Conservation (phyloP, 2,329 filamentous ascomycete species). For the Nannizziopsis arthrosporioides region DNA sequence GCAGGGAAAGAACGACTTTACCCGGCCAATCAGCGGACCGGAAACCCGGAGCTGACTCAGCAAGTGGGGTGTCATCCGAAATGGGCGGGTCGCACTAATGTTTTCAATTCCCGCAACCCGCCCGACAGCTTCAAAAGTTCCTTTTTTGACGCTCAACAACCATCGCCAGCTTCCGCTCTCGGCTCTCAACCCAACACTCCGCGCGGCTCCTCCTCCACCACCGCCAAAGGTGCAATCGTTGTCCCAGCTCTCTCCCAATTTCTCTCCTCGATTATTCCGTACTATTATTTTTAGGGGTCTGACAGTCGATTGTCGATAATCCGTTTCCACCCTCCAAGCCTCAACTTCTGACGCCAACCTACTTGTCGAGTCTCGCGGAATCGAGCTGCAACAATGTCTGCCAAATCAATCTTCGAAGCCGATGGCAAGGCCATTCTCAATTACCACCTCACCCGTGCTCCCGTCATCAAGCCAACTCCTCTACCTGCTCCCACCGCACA, state of each 20-base stretch:
- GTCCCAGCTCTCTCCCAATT: neutral
- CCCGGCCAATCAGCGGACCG: neutral
- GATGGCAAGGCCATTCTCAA: slow-evolving; percentile 99
- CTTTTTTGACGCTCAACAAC: neutral
- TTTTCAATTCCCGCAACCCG: slow-evolving; percentile 13
- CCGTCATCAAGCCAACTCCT: slow-evolving; percentile 95
- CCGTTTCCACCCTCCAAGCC: too few relatives aligned
- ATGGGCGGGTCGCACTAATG: neutral
- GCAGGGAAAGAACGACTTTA: neutral
- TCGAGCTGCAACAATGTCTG: slow-evolving; percentile 56
- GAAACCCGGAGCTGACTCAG: slow-evolving; percentile 1
- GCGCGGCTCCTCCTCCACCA: neutral
- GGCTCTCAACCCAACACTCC: neutral
- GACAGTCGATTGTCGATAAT: too few relatives aligned
- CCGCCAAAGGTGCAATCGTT: neutral
- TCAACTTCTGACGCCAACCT: too few relatives aligned
- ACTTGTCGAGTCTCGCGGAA: neutral
- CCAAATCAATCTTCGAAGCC: slow-evolving; percentile 96
- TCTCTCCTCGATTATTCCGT: slow-evolving; percentile 13
- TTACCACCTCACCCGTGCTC: slow-evolving; percentile 97
- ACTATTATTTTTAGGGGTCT: too few relatives aligned
- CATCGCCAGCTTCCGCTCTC: neutral
- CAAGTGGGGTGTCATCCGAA: neutral
- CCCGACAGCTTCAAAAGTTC: slow-evolving; percentile 1
- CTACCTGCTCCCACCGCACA: slow-evolving; percentile 73